Evolutionary conservation across 2,329 filamentous ascomycete genomes (phyloP).

Genomic region (Pezicula rhizophila): DNA sequence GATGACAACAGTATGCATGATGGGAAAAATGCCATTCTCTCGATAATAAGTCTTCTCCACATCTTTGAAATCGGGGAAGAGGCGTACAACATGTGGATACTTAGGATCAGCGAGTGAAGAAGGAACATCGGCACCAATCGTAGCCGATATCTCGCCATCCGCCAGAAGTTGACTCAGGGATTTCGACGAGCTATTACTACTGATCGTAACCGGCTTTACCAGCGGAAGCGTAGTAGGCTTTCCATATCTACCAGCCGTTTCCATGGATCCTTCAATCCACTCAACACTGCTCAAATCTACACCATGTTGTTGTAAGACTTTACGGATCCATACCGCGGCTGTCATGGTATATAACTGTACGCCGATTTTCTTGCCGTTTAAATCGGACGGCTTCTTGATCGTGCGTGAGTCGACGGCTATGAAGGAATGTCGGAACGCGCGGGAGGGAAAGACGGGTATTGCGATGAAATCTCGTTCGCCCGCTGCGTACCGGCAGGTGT

Average conservation of each 20-base stretch:
- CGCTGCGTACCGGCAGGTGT: constrained; percentile 22
- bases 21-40: constrained; percentile 16
- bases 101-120: constrained; percentile 23
- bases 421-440: constrained; percentile 28
- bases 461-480: constrained; percentile 24
- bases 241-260: constrained; percentile 23
- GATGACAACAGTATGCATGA: constrained; percentile 11
- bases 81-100: constrained; percentile 19
- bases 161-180: constrained; percentile 28
- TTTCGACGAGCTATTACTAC: constrained; percentile 22
- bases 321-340: constrained; percentile 31
- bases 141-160: constrained; percentile 32
- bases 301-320: constrained; percentile 27
- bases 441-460: constrained; percentile 28
- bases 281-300: constrained; percentile 26
- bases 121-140: constrained; percentile 29
- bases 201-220: constrained; percentile 20
- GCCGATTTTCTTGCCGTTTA: constrained; percentile 30
- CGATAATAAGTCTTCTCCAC: constrained; percentile 29
- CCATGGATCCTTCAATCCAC: constrained; percentile 30
- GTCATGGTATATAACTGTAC: constrained; percentile 34
- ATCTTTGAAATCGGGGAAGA: constrained; percentile 31
- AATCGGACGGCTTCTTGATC: constrained; percentile 25
- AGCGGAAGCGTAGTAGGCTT: constrained; percentile 22
- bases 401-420: constrained; percentile 27